These are phyloP conservation scores for Ceratobasidium sp. DNA, from an alignment of 1,284 basidiomycete species.

Conservation along the genomic window DNA sequence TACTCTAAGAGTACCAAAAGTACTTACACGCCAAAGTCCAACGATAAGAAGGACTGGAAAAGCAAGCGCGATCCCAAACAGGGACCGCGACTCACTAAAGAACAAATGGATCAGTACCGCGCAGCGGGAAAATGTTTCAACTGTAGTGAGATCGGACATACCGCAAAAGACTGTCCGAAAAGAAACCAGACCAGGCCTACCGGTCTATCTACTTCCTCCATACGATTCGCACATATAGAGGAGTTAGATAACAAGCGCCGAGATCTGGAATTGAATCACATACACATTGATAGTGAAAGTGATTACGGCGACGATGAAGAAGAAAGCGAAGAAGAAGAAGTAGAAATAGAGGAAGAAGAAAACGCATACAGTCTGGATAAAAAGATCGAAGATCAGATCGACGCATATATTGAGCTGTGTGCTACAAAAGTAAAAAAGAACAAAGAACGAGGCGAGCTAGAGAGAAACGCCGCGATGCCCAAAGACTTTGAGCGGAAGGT, in stretches of 20 bases:
- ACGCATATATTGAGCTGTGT: neutral
- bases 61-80: no score
- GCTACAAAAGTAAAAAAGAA: neutral
- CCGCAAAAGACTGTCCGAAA: constrained; percentile 31
- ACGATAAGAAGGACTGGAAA: no score
- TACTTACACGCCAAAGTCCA: no score
- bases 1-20: neutral
- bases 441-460: neutral
- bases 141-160: constrained; percentile 36
- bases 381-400: neutral
- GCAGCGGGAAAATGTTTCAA: constrained; percentile 41
- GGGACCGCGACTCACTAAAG: neutral
- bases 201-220: neutral
- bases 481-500: constrained; percentile 50
- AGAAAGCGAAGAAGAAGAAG: neutral
- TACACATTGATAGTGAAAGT: neutral
- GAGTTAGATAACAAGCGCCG: neutral
- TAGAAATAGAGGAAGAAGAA: neutral
- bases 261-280: neutral
- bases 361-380: neutral
- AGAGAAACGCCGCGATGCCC: constrained; percentile 2
- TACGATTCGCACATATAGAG: neutral
- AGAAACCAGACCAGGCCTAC: constrained; percentile 5
- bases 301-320: neutral
- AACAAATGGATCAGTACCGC: constrained; percentile 24